phyloP scores from a whole-genome alignment of 2,329 filamentous ascomycete genomes.

The Fusarium zealandicum region DNA sequence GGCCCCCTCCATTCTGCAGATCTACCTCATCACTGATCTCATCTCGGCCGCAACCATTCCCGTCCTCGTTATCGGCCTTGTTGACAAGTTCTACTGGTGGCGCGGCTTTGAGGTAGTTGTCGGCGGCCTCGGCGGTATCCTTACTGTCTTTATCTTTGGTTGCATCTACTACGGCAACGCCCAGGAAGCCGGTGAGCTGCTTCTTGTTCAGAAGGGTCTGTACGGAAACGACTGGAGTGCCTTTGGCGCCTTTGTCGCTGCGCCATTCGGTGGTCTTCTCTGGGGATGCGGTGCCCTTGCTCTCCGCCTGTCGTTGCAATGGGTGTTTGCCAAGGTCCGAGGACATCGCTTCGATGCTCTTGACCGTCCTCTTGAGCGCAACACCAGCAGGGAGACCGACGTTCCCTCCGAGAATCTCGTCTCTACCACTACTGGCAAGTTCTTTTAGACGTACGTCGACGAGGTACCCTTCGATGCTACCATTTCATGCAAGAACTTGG shows the following conservation, averaged over 20 bases:
- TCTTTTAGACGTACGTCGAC: slow-evolving; percentile 53
- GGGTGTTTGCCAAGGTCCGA: slow-evolving; percentile 60
- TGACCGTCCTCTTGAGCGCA: slow-evolving; percentile 57
- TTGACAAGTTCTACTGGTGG: slow-evolving; percentile 76
- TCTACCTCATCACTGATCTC: slow-evolving; percentile 83
- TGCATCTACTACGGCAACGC: slow-evolving; percentile 78
- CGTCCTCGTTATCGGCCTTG: slow-evolving; percentile 75
- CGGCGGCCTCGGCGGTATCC: slow-evolving; percentile 77
- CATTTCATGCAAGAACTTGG: not conserved
- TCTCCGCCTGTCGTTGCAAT: slow-evolving; percentile 67
- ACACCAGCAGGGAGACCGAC: slow-evolving; percentile 44
- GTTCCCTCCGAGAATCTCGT: slow-evolving; percentile 34
- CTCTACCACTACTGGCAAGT: slow-evolving; percentile 57
- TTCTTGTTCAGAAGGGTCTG: slow-evolving; percentile 75
- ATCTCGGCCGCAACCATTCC: slow-evolving; percentile 80
- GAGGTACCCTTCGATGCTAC: slow-evolving; percentile 15
- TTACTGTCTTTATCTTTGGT: slow-evolving; percentile 84
- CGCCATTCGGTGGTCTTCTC: slow-evolving; percentile 76
- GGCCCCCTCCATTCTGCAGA: slow-evolving; percentile 77
- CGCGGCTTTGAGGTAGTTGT: slow-evolving; percentile 81
- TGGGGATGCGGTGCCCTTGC: slow-evolving; percentile 72
- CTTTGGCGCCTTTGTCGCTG: slow-evolving; percentile 84
- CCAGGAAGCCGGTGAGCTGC: slow-evolving; percentile 67
- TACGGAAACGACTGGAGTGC: slow-evolving; percentile 82
- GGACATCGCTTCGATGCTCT: slow-evolving; percentile 72